Conservation (phyloP, 2,329 filamentous ascomycete species). For the Periconia sp. region DNA sequence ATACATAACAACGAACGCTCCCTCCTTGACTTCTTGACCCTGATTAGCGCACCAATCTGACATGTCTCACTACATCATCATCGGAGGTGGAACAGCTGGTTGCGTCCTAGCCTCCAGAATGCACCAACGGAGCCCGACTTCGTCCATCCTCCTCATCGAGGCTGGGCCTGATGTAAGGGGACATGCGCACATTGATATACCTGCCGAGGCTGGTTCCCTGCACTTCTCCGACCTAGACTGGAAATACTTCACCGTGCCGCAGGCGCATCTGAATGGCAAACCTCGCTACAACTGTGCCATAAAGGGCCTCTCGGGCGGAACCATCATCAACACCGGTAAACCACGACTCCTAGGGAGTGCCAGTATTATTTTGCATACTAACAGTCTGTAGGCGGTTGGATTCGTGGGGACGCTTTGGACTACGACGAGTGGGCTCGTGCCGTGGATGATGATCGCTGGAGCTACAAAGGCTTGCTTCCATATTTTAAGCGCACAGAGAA, state of each 20-base stretch:
- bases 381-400: slow-evolving; percentile 21
- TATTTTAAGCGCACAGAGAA: slow-evolving; percentile 35
- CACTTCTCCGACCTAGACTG: slow-evolving; percentile 38
- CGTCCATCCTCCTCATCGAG: slow-evolving; percentile 39
- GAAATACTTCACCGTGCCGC: slow-evolving; percentile 39
- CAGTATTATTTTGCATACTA: neutral
- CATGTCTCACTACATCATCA: slow-evolving; percentile 32
- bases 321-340: slow-evolving; percentile 31
- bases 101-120: slow-evolving; percentile 38
- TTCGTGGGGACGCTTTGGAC: slow-evolving; percentile 29
- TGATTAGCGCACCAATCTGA: too few species aligned
- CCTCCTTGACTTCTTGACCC: too few species aligned
- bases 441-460: slow-evolving; percentile 31
- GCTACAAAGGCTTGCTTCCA: slow-evolving; percentile 32
- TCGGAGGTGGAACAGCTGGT: slow-evolving; percentile 37
- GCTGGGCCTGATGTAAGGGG: slow-evolving; percentile 32
- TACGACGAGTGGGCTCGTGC: slow-evolving; percentile 35
- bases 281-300: slow-evolving; percentile 35
- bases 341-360: neutral
- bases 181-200: slow-evolving; percentile 20
- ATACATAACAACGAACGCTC: too few species aligned
- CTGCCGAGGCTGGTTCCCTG: slow-evolving; percentile 25
- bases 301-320: slow-evolving; percentile 33
- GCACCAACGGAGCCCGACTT: slow-evolving; percentile 16
- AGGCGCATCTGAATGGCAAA: slow-evolving; percentile 32